These are phyloP conservation scores for Ophiosphaerella narmari DNA, from an alignment of 2,329 filamentous ascomycete genomes.

Conservation along the genomic window DNA sequence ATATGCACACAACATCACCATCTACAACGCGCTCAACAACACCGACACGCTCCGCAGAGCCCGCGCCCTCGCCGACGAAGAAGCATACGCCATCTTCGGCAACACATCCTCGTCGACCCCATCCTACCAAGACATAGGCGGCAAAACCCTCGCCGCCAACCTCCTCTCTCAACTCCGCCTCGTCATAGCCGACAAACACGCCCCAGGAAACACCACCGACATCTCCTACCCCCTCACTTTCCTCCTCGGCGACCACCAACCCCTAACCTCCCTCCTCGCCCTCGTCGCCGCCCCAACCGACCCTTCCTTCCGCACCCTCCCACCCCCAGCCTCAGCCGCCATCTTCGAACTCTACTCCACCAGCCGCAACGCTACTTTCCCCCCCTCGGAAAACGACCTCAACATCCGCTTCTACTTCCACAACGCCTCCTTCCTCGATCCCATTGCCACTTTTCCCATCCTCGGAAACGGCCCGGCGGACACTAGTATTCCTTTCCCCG, in stretches of 20 bases:
- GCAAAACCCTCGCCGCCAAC: conserved; percentile 36
- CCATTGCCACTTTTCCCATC: conserved; percentile 52
- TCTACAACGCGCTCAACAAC: conserved; percentile 41
- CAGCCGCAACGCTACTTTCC: conserved; percentile 42
- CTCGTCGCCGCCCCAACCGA: conserved; percentile 28
- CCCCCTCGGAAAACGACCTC: conserved; percentile 49
- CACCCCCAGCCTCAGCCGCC: conserved; percentile 39
- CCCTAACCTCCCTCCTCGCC: conserved; percentile 39
- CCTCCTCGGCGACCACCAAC: conserved; percentile 40
- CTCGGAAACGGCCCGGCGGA: conserved; percentile 55
- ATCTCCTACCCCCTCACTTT: conserved; percentile 51
- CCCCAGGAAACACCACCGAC: conserved; percentile 24
- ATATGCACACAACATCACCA: conserved; percentile 56
- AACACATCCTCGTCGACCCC: conserved; percentile 44
- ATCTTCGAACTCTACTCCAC: conserved; percentile 54
- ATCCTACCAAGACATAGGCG: conserved; percentile 32
- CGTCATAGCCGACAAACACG: conserved; percentile 13
- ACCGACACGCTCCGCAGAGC: conserved; percentile 28
- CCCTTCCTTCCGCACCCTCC: conserved; percentile 28
- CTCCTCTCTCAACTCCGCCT: conserved; percentile 31
- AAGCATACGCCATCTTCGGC: conserved; percentile 49
- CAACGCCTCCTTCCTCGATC: conserved; percentile 57
- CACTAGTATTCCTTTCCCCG: too few species aligned
- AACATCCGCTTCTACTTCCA: conserved; percentile 62
- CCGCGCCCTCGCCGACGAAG: conserved; percentile 55